A percentile compares a stretch with the other conserved stretches of the same genome.
Conservation (phyloP, 345 rosid genomes). For the Nasturtium officinale region DNA sequence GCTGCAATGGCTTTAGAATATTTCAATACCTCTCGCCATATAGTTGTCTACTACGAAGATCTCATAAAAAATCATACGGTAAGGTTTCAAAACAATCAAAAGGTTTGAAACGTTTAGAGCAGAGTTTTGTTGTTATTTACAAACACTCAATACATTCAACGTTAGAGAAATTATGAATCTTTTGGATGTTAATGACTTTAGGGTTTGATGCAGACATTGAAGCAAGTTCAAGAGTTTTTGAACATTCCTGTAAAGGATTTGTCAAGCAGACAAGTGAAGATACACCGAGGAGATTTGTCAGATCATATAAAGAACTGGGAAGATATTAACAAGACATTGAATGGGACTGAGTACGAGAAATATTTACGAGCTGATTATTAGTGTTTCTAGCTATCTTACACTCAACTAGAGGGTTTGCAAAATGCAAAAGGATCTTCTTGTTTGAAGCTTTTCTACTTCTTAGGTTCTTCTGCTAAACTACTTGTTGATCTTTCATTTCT, state of each 20-base stretch:
- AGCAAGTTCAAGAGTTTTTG: slow-evolving; percentile 75
- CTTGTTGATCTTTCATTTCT: slow-evolving; percentile 18
- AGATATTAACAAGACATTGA: slow-evolving; percentile 65
- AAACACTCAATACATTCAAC: background rate
- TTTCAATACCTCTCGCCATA: slow-evolving; percentile 78
- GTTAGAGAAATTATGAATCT: background rate
- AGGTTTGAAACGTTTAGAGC: background rate
- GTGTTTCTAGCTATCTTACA: slow-evolving; percentile 11
- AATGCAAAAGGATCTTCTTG: slow-evolving; percentile 20
- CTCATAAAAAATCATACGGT: slow-evolving; percentile 61
- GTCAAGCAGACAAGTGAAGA: slow-evolving; percentile 84
- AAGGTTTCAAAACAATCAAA: too few relatives aligned
- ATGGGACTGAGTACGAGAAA: slow-evolving; percentile 66
- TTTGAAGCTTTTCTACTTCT: slow-evolving; percentile 15
- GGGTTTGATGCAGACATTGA: slow-evolving; percentile 61
- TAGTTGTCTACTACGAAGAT: slow-evolving; percentile 83
- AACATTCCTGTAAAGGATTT: slow-evolving; percentile 64
- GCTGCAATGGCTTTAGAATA: slow-evolving; percentile 61
- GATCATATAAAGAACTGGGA: slow-evolving; percentile 81
- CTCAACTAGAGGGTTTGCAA: slow-evolving; percentile 13
- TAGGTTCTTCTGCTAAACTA: slow-evolving; percentile 30
- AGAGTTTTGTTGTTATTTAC: background rate
- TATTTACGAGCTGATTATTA: slow-evolving; percentile 66
- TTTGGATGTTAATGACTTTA: background rate
- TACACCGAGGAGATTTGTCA: slow-evolving; percentile 77